phyloP scores from a whole-genome alignment of 352 stramenopile genomes.

The Phytophthora sansomeana region DNA sequence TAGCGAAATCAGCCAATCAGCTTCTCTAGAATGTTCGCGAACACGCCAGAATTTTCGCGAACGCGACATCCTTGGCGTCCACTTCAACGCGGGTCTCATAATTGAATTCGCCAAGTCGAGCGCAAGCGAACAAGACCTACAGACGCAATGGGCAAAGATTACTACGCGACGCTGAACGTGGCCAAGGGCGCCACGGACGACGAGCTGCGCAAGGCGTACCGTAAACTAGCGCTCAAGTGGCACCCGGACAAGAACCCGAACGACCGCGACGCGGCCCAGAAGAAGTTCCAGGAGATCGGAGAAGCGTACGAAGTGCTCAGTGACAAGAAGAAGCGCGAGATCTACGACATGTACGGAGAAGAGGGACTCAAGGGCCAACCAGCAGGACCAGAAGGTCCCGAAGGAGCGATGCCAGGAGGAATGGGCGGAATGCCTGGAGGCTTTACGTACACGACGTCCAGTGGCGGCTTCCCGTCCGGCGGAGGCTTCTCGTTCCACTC shows the following conservation, averaged over 20 bases:
- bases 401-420: conserved; percentile 44
- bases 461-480: conserved; percentile 68
- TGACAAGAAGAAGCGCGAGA: conserved; percentile 93
- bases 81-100: conserved; percentile 28
- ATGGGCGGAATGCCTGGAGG: conserved; percentile 75
- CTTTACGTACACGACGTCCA: conserved; percentile 48
- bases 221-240: conserved; percentile 92
- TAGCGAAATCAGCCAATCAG: conserved; percentile 11
- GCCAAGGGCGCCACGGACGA: conserved; percentile 72
- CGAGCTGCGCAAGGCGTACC: conserved; percentile 88
- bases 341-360: conserved; percentile 95
- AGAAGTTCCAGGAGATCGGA: conserved; percentile 94
- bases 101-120: conserved; percentile 28
- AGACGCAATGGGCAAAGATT: conserved; percentile 83
- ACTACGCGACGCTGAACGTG: conserved; percentile 85
- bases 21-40: conserved; percentile 20
- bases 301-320: conserved; percentile 95
- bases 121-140: conserved; percentile 17
- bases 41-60: conserved; percentile 51
- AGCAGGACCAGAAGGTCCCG: conserved; percentile 34
- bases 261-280: conserved; percentile 80
- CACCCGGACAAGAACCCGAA: conserved; percentile 95
- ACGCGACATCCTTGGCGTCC: conserved; percentile 10
- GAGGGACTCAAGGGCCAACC: conserved; percentile 85
- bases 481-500: conserved; percentile 79